Conservation (phyloP, 805 yeast genomes). For the Brettanomyces sp. region DNA sequence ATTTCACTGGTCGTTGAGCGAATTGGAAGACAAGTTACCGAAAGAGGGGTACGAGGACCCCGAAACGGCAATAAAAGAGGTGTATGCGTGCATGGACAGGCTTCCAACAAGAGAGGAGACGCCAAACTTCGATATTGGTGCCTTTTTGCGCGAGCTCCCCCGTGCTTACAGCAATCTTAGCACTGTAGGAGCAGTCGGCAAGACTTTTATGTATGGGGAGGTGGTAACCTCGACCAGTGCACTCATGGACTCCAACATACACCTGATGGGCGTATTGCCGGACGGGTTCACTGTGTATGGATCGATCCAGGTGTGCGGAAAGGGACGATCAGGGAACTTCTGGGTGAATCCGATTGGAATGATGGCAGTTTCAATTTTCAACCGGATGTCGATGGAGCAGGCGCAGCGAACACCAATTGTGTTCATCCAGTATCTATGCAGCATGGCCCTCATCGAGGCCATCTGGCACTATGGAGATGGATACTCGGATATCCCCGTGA, state of each 20-base stretch:
- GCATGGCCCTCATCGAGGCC: conserved; percentile 77
- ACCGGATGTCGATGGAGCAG: conserved; percentile 44
- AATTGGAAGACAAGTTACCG: conserved; percentile 17
- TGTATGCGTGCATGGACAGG: conserved; percentile 32
- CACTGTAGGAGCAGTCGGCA: conserved; percentile 41
- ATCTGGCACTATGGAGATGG: conserved; percentile 41
- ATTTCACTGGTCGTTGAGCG: conserved; percentile 31
- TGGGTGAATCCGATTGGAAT: conserved; percentile 97
- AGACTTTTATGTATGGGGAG: conserved; percentile 66
- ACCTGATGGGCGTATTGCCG: conserved; percentile 51
- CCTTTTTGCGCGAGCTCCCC: conserved; percentile 41
- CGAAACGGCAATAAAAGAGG: conserved; percentile 44
- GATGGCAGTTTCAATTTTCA: conserved; percentile 66
- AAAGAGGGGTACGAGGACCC: conserved; percentile 41
- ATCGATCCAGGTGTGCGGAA: conserved; percentile 78
- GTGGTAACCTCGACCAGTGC: conserved; percentile 84
- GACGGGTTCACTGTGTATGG: conserved; percentile 65
- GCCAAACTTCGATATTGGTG: conserved; percentile 60
- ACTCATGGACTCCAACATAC: conserved; percentile 63
- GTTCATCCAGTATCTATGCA: conserved; percentile 76
- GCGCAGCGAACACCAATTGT: conserved; percentile 47
- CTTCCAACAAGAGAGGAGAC: conserved; percentile 46
- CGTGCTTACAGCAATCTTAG: conserved; percentile 22
- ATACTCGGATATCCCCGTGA: conserved; percentile 67
- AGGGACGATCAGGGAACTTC: conserved; percentile 89